These are phyloP conservation scores for Diaporthe ilicicola DNA, from an alignment of 2,329 filamentous ascomycete species.

Conservation along the genomic window DNA sequence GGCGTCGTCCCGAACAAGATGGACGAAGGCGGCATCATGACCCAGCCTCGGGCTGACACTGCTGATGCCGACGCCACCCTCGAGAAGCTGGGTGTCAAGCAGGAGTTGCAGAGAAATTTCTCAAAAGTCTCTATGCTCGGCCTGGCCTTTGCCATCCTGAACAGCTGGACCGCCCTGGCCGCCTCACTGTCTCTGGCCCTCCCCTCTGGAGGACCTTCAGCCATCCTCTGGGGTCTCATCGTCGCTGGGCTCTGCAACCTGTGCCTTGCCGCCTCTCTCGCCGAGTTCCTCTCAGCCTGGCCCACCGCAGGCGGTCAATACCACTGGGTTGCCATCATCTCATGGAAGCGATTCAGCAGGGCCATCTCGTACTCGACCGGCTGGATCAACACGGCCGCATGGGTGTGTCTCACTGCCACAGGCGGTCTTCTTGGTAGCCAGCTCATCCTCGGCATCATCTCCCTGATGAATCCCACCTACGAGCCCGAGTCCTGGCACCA, in stretches of 20 bases:
- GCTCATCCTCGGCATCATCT: conserved; percentile 71
- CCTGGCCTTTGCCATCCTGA: conserved; percentile 58
- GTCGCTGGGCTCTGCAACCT: conserved; percentile 74
- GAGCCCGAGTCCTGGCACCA: conserved; percentile 72
- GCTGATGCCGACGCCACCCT: conserved; percentile 47
- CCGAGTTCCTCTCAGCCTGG: conserved; percentile 75
- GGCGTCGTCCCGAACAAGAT: conserved; percentile 4
- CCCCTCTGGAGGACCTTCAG: conserved; percentile 73
- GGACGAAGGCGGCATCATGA: conserved; percentile 11
- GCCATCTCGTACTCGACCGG: conserved; percentile 75
- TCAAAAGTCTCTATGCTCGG: conserved; percentile 57
- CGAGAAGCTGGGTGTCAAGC: conserved; percentile 55
- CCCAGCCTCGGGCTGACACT: conserved; percentile 10
- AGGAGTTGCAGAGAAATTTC: conserved; percentile 60
- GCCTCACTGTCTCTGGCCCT: conserved; percentile 60
- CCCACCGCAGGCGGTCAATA: conserved; percentile 70
- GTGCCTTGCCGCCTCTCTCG: conserved; percentile 73
- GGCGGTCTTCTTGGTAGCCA: conserved; percentile 73
- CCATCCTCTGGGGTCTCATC: conserved; percentile 77
- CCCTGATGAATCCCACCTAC: conserved; percentile 67
- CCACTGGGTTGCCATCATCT: conserved; percentile 75
- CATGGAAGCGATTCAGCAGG: conserved; percentile 67
- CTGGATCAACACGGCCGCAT: conserved; percentile 78
- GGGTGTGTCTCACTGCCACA: conserved; percentile 74
- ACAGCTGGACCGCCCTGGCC: conserved; percentile 59